phyloP scores from a whole-genome alignment of 75 land plant species.

The Azolla pinnata region DNA sequence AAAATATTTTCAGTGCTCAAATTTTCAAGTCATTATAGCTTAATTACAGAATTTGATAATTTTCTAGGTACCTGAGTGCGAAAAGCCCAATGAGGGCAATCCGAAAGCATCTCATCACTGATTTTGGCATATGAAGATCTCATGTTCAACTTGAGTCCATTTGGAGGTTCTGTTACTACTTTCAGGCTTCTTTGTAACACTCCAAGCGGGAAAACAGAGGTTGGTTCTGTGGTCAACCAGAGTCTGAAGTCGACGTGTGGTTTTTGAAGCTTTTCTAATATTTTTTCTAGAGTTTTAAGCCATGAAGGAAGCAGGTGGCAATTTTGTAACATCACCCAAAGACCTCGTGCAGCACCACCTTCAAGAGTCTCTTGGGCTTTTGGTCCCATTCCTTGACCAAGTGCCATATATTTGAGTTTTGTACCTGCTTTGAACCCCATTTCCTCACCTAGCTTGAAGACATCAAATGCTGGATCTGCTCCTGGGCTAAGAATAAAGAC shows the following conservation, averaged over 20 bases:
- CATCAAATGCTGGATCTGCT: conserved; percentile 34
- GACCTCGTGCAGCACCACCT: conserved; percentile 15
- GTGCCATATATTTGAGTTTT: conserved; percentile 27
- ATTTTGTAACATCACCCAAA: conserved; percentile 35
- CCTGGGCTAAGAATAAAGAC: conserved; percentile 35
- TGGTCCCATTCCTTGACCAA: conserved; percentile 38
- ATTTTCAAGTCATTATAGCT: no score
- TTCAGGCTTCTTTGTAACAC: conserved; percentile 25
- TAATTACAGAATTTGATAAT: not conserved
- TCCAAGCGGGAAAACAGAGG: conserved; percentile 22
- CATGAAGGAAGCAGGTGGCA: conserved; percentile 35
- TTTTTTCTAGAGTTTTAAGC: conserved; percentile 31
- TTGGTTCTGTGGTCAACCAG: conserved; percentile 32
- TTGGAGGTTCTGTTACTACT: conserved; percentile 32
- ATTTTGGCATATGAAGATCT: conserved; percentile 29
- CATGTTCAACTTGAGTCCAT: conserved; percentile 29
- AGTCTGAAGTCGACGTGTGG: conserved; percentile 27
- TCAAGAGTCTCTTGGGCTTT: conserved; percentile 23
- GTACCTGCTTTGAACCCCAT: conserved; percentile 28
- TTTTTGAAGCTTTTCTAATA: conserved; percentile 24
- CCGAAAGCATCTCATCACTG: conserved; percentile 23
- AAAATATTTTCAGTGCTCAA: no score
- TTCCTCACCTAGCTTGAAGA: conserved; percentile 30
- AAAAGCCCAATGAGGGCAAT: conserved; percentile 31
- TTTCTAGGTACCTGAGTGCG: conserved; percentile 18